Base-by-base conservation (phyloP, 1,284 basidiomycete genomes). In the Papiliotrema flavescens region DNA sequence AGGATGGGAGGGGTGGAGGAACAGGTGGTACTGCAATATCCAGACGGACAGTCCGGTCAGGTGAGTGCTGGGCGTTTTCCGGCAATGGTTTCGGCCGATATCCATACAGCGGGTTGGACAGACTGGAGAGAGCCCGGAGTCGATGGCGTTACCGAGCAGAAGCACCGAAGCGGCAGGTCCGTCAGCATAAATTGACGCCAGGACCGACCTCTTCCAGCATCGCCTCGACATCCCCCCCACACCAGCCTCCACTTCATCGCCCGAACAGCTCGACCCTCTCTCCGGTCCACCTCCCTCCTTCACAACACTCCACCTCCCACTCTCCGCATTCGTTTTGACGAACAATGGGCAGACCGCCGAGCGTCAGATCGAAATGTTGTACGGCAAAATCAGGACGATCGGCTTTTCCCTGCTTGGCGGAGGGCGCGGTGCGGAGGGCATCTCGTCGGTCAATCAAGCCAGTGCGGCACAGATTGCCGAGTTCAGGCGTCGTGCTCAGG, bases 171-270 rank as follows among this genome's bases (percentile, higher is more conserved):
- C n/a, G n/a, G n/a, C n/a, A n/a, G n/a, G n/a, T n/a, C n/a, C n/a
- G n/a, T n/a, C n/a, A n/a, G n/a, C n/a, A n/a, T n/a, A n/a, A n/a
- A n/a, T n/a, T n/a, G n/a, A n/a, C n/a, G n/a, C 11, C 52, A 75
- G 74, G 43, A 77, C 76, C 35, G 80, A 81, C 60, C 65, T 81
- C n/a, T 81, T 76, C 62, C 80, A 81, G 65, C 79, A 80, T 57
- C 78, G 79, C 2, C 72, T 80, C 11, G 75, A 72, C 23, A 64
- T 80, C 24, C 73, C 74, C 1, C 60, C 70, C 0, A 53, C 63
- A 20, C 45, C 66, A 1, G 43, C 64, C 6, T 66, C 71, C 1
- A 60, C 66, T 2, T 20, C 53, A 20, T 61, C 63, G 23, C 51
- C 56, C 6, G 34, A 59, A 1, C 55, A 65, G 5, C 57, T 69